These are phyloP conservation scores for Phytophthora citrophthora DNA, from an alignment of 352 stramenopile genomes.

Conservation along the genomic window DNA sequence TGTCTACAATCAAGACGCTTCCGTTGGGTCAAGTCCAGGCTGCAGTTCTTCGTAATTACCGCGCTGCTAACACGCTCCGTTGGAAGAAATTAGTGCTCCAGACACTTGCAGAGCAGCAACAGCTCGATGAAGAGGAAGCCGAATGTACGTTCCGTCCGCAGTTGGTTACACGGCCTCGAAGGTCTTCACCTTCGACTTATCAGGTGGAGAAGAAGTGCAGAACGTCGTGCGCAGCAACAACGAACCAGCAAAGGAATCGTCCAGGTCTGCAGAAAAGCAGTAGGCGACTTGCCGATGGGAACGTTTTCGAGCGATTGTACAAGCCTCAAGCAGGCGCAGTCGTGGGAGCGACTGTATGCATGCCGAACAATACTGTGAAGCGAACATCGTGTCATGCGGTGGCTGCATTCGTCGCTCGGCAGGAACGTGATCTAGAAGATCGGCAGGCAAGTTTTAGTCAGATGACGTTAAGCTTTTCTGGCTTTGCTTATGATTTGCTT, in stretches of 20 bases:
- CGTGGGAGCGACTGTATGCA: not conserved
- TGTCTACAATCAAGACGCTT: constrained; percentile 26
- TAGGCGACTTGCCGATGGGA: constrained; percentile 1
- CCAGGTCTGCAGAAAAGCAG: not conserved
- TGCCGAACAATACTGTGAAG: not conserved
- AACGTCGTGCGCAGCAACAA: constrained; percentile 4
- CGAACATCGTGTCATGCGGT: constrained; percentile 13
- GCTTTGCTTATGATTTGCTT: not conserved
- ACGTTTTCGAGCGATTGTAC: constrained; percentile 41
- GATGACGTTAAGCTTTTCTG: too few species aligned
- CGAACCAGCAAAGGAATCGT: not conserved
- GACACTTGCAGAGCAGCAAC: constrained; percentile 32
- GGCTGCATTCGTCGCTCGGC: constrained; percentile 34
- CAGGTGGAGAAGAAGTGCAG: not conserved
- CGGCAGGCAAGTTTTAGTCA: constrained; percentile 14
- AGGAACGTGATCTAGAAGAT: constrained; percentile 24
- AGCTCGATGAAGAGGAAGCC: constrained; percentile 18
- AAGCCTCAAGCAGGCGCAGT: not conserved
- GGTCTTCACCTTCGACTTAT: not conserved
- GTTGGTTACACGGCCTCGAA: constrained; percentile 21
- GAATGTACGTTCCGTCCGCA: constrained; percentile 50
- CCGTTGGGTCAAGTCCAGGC: constrained; percentile 22
- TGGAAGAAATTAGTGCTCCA: constrained; percentile 46
- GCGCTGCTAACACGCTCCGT: constrained; percentile 31
- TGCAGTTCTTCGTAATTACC: constrained; percentile 49